Evolutionary conservation across 805 yeast genomes (phyloP).

Genomic region (Lipomyces spencermartinsiae): DNA sequence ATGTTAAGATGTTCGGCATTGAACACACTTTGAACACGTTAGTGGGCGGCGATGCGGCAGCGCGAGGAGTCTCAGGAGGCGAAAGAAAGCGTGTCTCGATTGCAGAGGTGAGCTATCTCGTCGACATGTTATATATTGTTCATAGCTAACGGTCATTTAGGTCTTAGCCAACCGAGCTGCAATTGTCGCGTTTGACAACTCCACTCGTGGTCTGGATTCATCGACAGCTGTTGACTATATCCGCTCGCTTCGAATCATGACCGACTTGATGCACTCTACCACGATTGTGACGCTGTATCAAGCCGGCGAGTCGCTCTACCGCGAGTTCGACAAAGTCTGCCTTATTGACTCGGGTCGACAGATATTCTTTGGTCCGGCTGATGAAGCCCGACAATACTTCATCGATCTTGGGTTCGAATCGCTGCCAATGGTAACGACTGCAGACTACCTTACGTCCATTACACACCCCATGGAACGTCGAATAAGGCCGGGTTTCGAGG

Average conservation of each 20-base stretch:
- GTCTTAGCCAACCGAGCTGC: slow-evolving; percentile 50
- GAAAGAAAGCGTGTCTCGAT: slow-evolving; percentile 74
- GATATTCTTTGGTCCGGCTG: slow-evolving; percentile 63
- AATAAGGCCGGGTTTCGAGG: slow-evolving; percentile 51
- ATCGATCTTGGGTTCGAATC: slow-evolving; percentile 59
- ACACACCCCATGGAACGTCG: slow-evolving; percentile 60
- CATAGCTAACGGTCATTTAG: neutral
- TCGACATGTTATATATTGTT: neutral
- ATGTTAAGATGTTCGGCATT: slow-evolving; percentile 58
- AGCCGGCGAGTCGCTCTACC: slow-evolving; percentile 69
- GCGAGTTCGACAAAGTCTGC: slow-evolving; percentile 65
- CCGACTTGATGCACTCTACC: slow-evolving; percentile 61
- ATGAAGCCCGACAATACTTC: slow-evolving; percentile 56
- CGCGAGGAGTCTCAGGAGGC: slow-evolving; percentile 76
- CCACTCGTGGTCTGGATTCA: slow-evolving; percentile 74
- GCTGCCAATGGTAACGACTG: slow-evolving; percentile 63
- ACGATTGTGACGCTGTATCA: slow-evolving; percentile 72
- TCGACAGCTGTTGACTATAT: slow-evolving; percentile 73
- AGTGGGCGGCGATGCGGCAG: slow-evolving; percentile 66
- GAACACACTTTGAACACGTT: slow-evolving; percentile 64
- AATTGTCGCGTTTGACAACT: slow-evolving; percentile 69
- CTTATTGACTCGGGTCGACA: slow-evolving; percentile 67
- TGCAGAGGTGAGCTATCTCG: slow-evolving; percentile 57
- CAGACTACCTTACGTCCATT: slow-evolving; percentile 64
- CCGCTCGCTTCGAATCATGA: slow-evolving; percentile 63